Evolutionary conservation across 495 filamentous ascomycete species (phyloP), one percentile per base, ranked within the genome.

Genomic region (Bathelium albidoporum): DNA sequence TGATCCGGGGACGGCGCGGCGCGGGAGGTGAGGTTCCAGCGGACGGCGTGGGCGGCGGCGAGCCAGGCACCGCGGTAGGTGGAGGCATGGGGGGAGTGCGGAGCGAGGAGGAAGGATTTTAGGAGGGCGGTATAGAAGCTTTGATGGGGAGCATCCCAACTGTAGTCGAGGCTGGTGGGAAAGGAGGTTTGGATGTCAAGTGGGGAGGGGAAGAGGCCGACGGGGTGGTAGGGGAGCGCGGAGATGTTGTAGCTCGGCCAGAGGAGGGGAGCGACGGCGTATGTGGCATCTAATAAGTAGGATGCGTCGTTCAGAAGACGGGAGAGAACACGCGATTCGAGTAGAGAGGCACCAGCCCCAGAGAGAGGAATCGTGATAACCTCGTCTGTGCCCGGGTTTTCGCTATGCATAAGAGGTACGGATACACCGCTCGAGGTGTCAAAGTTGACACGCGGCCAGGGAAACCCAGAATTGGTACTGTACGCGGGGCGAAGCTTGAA

Each of bases 391-490:
- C 29, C 49, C 7, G 69, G 67, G 53, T 66, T 59, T 26, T 64
- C 52, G 63, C 64, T 65, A 14, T 29, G 65, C 3, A 52, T 64
- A 2, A 16, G 20, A 9, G 24, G 1, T 29, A 29, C 7, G 20
- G 49, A 55, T 1, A 20, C 4, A 16, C 49, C 49, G 18, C 39
- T 60, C 0, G 66, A 60, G 14, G 69, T 65, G 29, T 70, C 71
- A 60, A 74, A 73, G 64, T 74, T 60, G 4, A 74, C 66, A 22
- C 64, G 71, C 2, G 73, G 69, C 68, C 68, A 74, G 22, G 70
- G 66, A 64, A 74, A 65, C 2, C 73, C 73, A 7, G 73, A 69
- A 10, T 70, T 68, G 10, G 69, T 70, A 61, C 70, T 68, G 63
- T 68, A 74, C 7, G 71, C 66, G 20, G 73, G 73, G 1, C 58